Percentiles rank a stretch among this genome's conserved stretches.
phyloP scores from a whole-genome alignment of 2,329 filamentous ascomycete species.

The Venturia effusa region DNA sequence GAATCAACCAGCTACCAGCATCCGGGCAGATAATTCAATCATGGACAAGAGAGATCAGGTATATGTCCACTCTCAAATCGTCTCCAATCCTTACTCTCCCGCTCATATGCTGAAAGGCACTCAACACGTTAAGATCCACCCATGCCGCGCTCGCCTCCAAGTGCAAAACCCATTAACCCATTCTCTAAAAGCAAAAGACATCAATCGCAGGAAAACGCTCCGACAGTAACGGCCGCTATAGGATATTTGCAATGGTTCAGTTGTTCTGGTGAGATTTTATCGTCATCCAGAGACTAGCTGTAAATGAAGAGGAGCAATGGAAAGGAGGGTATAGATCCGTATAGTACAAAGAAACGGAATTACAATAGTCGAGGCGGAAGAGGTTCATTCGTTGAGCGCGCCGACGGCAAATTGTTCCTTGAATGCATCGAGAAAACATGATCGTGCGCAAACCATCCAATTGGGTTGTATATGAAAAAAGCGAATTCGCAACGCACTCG shows the following conservation, averaged over 20 bases:
- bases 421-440: not conserved
- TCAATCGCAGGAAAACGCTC: not conserved
- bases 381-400: not conserved
- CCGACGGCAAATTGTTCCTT: not conserved
- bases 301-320: slow-evolving; percentile 2
- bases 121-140: not conserved
- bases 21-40: not conserved
- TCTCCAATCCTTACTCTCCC: not conserved
- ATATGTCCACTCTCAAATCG: not conserved
- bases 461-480: not conserved
- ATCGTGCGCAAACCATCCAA: not conserved
- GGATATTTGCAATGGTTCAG: not conserved
- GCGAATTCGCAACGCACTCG: not conserved
- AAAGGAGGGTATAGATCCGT: not conserved
- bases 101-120: not conserved
- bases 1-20: not conserved
- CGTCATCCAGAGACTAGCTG: not conserved
- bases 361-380: not conserved
- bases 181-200: not conserved
- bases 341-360: not conserved
- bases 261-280: not conserved
- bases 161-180: not conserved
- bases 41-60: not conserved
- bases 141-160: not conserved
- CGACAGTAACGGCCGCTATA: not conserved